A percentile compares a stretch with the other conserved stretches of the same genome.
These are phyloP conservation scores for Solanum appendiculatum DNA, from an alignment of 257 asterid species.

Conservation along the genomic window DNA sequence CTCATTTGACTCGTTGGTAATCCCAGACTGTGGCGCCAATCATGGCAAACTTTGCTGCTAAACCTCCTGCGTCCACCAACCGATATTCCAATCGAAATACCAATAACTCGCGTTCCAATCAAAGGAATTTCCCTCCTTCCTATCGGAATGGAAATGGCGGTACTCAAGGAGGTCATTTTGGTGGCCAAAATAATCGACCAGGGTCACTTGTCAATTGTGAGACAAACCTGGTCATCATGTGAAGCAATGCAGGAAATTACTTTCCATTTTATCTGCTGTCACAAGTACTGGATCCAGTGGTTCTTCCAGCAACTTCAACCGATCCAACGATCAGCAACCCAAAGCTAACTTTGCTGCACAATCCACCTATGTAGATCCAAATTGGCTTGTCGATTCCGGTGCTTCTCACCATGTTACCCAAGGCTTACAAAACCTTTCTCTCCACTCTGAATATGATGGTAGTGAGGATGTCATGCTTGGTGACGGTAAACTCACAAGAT, in stretches of 20 bases:
- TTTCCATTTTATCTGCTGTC: neutral
- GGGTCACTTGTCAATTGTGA: neutral
- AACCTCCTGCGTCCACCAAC: neutral
- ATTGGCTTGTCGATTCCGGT: neutral
- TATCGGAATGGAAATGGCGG: neutral
- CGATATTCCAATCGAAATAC: neutral
- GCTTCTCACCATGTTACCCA: neutral
- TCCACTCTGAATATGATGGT: neutral
- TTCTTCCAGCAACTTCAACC: neutral
- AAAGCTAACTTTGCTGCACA: neutral
- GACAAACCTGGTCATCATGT: neutral
- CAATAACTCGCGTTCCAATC: neutral
- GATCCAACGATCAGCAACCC: neutral
- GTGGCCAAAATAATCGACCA: neutral
- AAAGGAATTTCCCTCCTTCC: neutral
- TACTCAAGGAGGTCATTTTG: neutral
- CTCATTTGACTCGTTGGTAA: neutral
- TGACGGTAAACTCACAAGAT: neutral
- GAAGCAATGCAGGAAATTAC: neutral
- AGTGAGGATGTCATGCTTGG: neutral
- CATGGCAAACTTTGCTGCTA: neutral
- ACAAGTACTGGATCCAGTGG: neutral
- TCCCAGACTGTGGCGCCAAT: neutral
- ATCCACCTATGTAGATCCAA: neutral
- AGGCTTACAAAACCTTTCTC: neutral